Percentiles rank a stretch among this genome's conserved stretches.
These are phyloP conservation scores for Phyllosticta citriasiana DNA, from an alignment of 2,329 filamentous ascomycete genomes.

Conservation along the genomic window DNA sequence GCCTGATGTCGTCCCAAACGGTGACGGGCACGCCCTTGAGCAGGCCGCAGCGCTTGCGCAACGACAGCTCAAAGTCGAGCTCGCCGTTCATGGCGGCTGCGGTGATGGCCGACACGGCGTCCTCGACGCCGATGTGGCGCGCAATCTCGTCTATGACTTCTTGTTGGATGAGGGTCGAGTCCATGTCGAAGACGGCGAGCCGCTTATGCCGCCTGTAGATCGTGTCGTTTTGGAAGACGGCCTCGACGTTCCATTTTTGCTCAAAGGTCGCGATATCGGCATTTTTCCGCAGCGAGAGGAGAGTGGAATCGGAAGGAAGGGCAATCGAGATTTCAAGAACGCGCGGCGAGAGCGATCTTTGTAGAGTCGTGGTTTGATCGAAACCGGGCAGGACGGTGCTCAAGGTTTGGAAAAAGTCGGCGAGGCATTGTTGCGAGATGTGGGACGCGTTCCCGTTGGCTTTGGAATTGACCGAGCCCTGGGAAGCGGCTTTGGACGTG, in stretches of 20 bases:
- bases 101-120: slow-evolving; percentile 70
- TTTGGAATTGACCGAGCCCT: slow-evolving; percentile 10
- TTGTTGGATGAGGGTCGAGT: slow-evolving; percentile 92
- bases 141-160: slow-evolving; percentile 97
- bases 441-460: slow-evolving; percentile 21
- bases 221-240: slow-evolving; percentile 63
- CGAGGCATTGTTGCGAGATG: slow-evolving; percentile 45
- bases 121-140: slow-evolving; percentile 67
- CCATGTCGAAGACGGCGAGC: slow-evolving; percentile 96
- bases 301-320: slow-evolving; percentile 41
- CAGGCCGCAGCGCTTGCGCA: slow-evolving; percentile 70
- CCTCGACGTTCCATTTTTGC: slow-evolving; percentile 80
- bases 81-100: slow-evolving; percentile 92
- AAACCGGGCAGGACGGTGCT: slow-evolving; percentile 40
- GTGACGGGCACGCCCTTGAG: slow-evolving; percentile 69
- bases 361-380: slow-evolving; percentile 37
- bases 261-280: slow-evolving; percentile 74
- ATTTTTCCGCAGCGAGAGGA: slow-evolving; percentile 65
- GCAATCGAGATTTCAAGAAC: slow-evolving; percentile 59
- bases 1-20: slow-evolving; percentile 69
- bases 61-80: slow-evolving; percentile 77
- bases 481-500: slow-evolving; percentile 19
- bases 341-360: slow-evolving; percentile 47
- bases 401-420: slow-evolving; percentile 45
- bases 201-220: slow-evolving; percentile 72